phyloP scores from a whole-genome alignment of 306 rosid species.

The Quercus suber region DNA sequence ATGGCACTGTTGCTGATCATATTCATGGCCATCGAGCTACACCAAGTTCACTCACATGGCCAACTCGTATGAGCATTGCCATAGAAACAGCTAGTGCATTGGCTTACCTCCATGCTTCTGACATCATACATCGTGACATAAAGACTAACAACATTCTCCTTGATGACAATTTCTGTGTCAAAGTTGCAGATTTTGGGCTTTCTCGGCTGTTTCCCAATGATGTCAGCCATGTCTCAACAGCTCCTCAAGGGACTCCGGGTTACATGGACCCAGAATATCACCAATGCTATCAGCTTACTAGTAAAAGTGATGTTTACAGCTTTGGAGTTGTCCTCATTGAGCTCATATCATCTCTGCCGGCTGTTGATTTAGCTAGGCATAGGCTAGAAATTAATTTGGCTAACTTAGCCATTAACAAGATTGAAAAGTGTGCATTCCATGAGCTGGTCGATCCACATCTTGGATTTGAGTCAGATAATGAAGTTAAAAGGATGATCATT shows the following conservation, averaged over 20 bases:
- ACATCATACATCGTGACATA: slow-evolving; percentile 68
- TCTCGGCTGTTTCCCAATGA: slow-evolving; percentile 56
- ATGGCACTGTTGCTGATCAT: slow-evolving; percentile 78
- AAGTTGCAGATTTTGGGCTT: slow-evolving; percentile 85
- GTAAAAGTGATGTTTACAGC: slow-evolving; percentile 77
- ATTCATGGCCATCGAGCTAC: slow-evolving; percentile 53
- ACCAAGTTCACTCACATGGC: slow-evolving; percentile 47
- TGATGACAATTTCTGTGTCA: slow-evolving; percentile 43
- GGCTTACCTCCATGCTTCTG: slow-evolving; percentile 75
- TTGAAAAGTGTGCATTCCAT: slow-evolving; percentile 29
- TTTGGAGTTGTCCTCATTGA: slow-evolving; percentile 73
- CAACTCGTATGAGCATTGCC: slow-evolving; percentile 60
- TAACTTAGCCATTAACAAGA: slow-evolving; percentile 43
- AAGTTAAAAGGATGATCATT: slow-evolving; percentile 39
- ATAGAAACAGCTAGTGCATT: slow-evolving; percentile 63
- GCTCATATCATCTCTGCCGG: slow-evolving; percentile 64
- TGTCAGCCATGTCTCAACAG: slow-evolving; percentile 66
- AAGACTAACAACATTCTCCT: slow-evolving; percentile 75
- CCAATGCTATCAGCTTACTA: slow-evolving; percentile 55
- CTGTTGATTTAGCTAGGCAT: slow-evolving; percentile 52
- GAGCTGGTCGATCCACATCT: slow-evolving; percentile 58
- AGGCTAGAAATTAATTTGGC: slow-evolving; percentile 64
- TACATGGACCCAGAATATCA: slow-evolving; percentile 78
- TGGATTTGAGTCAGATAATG: slow-evolving; percentile 51
- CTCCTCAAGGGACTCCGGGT: slow-evolving; percentile 83